A percentile compares a stretch with the other conserved stretches of the same genome.
Conservation (phyloP, 805 yeast species). For the Huiozyma sinensis region DNA sequence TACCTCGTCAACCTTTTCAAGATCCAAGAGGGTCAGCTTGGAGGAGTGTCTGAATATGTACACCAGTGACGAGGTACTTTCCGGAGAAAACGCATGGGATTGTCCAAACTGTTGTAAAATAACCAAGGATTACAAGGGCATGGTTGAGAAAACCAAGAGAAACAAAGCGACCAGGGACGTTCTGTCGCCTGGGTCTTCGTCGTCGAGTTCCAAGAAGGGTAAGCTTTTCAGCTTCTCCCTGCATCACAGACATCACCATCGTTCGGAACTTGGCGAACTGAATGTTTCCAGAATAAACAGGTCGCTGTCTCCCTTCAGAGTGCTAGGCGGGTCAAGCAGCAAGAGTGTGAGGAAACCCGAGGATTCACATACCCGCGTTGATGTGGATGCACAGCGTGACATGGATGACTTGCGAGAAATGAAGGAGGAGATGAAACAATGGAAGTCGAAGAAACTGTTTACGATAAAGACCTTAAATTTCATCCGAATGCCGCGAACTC, state of each 20-base stretch:
- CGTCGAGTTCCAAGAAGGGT: slow-evolving; percentile 1
- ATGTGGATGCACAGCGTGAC: too few species aligned
- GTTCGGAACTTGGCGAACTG: neutral
- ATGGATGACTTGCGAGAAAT: slow-evolving; percentile 2
- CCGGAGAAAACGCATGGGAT: slow-evolving; percentile 74
- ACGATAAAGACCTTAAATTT: slow-evolving; percentile 66
- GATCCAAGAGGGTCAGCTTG: slow-evolving; percentile 32
- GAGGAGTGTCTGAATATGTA: slow-evolving; percentile 56
- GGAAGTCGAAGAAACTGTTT: slow-evolving; percentile 16
- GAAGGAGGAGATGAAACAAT: slow-evolving; percentile 5
- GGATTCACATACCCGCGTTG: neutral
- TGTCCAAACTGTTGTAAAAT: slow-evolving; percentile 55
- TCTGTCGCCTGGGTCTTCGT: slow-evolving; percentile 8
- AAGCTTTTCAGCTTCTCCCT: slow-evolving; percentile 2
- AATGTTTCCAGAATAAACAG: slow-evolving; percentile 10
- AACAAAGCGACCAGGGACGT: neutral
- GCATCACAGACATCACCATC: neutral
- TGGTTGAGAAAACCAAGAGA: slow-evolving; percentile 1
- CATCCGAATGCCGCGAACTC: slow-evolving; percentile 66
- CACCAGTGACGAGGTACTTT: slow-evolving; percentile 51
- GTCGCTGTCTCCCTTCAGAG: slow-evolving; percentile 26
- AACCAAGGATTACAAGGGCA: slow-evolving; percentile 1
- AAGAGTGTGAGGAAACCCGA: neutral
- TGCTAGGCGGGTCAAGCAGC: slow-evolving; percentile 2
- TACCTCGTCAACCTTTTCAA: slow-evolving; percentile 17